Conservation (phyloP, 2,329 filamentous ascomycete species). For the Colletotrichum shisoi region DNA sequence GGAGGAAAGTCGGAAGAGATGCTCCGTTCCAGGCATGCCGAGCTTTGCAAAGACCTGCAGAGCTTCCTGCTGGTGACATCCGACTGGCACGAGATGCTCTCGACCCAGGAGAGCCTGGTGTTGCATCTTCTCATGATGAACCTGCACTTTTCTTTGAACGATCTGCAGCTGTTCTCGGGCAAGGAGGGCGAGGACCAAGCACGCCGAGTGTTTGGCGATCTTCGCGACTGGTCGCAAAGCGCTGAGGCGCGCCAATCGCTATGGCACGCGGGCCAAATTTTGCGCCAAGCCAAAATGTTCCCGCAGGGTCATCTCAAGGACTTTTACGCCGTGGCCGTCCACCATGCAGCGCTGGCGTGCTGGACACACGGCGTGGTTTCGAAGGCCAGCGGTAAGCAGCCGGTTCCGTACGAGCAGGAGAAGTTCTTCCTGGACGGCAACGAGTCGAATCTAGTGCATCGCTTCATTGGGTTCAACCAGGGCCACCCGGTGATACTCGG, state of each 20-base stretch:
- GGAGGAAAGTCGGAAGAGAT: conserved; percentile 55
- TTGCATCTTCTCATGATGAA: conserved; percentile 68
- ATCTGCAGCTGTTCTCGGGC: conserved; percentile 72
- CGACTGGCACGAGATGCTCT: conserved; percentile 54
- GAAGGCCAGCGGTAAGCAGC: conserved; percentile 47
- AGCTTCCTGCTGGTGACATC: conserved; percentile 56
- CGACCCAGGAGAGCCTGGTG: conserved; percentile 58
- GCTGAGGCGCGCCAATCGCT: conserved; percentile 65
- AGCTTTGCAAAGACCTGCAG: conserved; percentile 66
- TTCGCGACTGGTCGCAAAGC: conserved; percentile 67
- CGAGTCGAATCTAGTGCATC: conserved; percentile 60
- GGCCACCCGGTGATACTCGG: conserved; percentile 61
- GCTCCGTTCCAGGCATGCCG: conserved; percentile 65
- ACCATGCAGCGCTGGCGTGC: conserved; percentile 71
- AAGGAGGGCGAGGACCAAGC: conserved; percentile 73
- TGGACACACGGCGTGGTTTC: conserved; percentile 74
- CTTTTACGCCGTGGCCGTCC: conserved; percentile 73
- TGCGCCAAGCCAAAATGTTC: conserved; percentile 66
- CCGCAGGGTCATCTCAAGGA: conserved; percentile 65
- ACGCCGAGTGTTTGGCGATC: conserved; percentile 62
- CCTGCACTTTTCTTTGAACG: conserved; percentile 69
- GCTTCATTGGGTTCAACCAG: conserved; percentile 65
- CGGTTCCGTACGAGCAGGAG: conserved; percentile 47
- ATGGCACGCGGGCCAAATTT: conserved; percentile 73
- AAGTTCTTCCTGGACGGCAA: conserved; percentile 64